Conservation (phyloP, 164 flowering plant genomes). For the Vitis cinerea region DNA sequence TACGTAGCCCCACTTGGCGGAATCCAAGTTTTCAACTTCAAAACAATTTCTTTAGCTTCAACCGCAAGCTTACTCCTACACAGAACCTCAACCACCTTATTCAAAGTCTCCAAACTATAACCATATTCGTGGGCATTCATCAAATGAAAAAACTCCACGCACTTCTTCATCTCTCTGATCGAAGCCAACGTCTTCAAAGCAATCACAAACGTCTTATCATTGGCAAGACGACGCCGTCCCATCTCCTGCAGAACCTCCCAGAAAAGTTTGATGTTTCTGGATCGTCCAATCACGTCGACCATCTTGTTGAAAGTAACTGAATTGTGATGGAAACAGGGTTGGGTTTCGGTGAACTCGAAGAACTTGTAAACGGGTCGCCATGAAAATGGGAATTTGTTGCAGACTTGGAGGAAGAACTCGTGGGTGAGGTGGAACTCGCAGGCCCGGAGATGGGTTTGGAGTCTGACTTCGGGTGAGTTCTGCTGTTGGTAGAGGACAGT, state of each 20-base stretch:
- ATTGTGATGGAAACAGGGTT: constrained; percentile 49
- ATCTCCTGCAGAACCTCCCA: constrained; percentile 55
- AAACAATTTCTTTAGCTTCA: constrained; percentile 66
- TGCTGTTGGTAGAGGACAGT: constrained; percentile 81
- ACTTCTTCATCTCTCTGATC: constrained; percentile 79
- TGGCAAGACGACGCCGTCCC: constrained; percentile 42
- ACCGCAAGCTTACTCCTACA: constrained; percentile 54
- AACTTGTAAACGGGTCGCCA: constrained; percentile 77
- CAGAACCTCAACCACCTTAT: constrained; percentile 55
- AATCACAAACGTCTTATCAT: constrained; percentile 51
- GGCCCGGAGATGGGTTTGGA: constrained; percentile 42
- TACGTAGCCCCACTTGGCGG: constrained; percentile 56
- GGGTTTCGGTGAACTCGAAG: constrained; percentile 49
- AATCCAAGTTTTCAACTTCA: constrained; percentile 54
- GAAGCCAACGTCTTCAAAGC: constrained; percentile 57
- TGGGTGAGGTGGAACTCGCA: constrained; percentile 46
- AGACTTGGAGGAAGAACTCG: constrained; percentile 87
- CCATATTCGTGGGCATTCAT: constrained; percentile 54
- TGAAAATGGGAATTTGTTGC: constrained; percentile 78
- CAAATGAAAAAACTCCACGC: constrained; percentile 77
- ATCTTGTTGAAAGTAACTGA: constrained; percentile 73
- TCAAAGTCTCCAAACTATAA: constrained; percentile 56
- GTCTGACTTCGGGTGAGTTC: constrained; percentile 45
- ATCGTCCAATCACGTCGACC: constrained; percentile 56
- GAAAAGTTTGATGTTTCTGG: constrained; percentile 65